Evolutionary conservation across 176 grass and related monocot genomes (phyloP), one percentile per base, ranked within the genome.

Genomic region (Chrysopogon serrulatus): DNA sequence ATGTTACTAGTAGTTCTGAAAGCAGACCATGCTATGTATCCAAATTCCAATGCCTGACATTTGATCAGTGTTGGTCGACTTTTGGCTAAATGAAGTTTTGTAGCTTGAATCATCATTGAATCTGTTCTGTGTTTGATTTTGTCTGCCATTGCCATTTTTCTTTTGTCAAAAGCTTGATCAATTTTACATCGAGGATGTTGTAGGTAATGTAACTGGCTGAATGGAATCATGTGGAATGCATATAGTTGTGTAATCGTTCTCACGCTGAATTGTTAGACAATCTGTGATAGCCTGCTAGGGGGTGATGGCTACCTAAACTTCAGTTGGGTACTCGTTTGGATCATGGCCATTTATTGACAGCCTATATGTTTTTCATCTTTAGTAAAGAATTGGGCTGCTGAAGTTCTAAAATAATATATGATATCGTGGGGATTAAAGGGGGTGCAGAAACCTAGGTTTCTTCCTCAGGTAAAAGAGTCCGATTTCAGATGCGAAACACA

Each of bases 1-100:
- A 23, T 51, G 66, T 75, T 82, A 26, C 17, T 79, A 90, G 84
- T 41, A 90, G 74, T 47, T 90, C 16, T 70, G 74, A 73, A 68
- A 61, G 61, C 14, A 83, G 67, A 34, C 68, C 40, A 14, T 90
- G 33, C 76, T 63, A 21, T 83, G 74, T 90, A 74, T 68, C 34
- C 59, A 73, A 62, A 83, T 76, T 72, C n/a, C 31, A 49, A 14
- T 62, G 18, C 68, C 45, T 75, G 60, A 32, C 59, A 73, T 83
- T 57, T 78, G 35, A 43, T 74, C 32, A 43, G 78, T 51, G 34
- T 53, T 31, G 15, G 63, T 54, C 0, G 15, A 64, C 57, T 66
- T 90, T 66, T 82, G 43, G 47, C 39, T 62, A 5, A 65, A 40
- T 82, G 36, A 73, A 75, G 69, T 61, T 85, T 80, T 69, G 87